Evolutionary conservation across 805 yeast genomes (phyloP).

Genomic region (Blastobotrys robertii): DNA sequence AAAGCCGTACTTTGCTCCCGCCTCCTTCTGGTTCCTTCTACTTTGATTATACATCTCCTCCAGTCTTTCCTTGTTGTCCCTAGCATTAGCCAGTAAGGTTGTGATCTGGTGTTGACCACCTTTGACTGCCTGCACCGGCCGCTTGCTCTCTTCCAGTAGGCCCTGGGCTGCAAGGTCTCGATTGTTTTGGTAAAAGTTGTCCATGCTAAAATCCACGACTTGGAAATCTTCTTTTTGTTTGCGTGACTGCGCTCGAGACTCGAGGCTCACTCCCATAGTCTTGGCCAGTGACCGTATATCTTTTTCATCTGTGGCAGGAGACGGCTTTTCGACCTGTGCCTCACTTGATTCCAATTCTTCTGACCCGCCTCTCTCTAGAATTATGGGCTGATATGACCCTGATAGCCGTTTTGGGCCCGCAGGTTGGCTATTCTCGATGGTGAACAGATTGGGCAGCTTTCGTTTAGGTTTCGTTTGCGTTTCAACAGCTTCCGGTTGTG

Average conservation of each 20-base stretch:
- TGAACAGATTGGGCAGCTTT: constrained; percentile 1
- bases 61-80: constrained; percentile 24
- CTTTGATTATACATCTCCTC: constrained; percentile 24
- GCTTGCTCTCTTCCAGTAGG: constrained; percentile 22
- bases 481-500: not conserved
- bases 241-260: constrained; percentile 4
- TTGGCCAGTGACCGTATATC: not conserved
- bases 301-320: not conserved
- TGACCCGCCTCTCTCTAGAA: not conserved
- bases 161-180: constrained; percentile 25
- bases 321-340: not conserved
- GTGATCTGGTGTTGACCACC: constrained; percentile 28
- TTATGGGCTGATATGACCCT: constrained; percentile 4
- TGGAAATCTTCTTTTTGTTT: constrained; percentile 16
- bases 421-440: not conserved
- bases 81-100: constrained; percentile 23
- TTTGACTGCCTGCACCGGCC: constrained; percentile 24
- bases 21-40: constrained; percentile 18
- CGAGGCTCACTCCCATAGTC: constrained; percentile 1
- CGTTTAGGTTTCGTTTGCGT: not conserved
- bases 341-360: not conserved
- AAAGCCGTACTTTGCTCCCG: constrained; percentile 26
- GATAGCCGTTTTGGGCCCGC: constrained; percentile 3
- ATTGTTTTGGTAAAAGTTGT: constrained; percentile 31
- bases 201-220: constrained; percentile 30